phyloP scores from a whole-genome alignment of 371 early-diverging fungal species.

The Syncephalastrum racemosum region DNA sequence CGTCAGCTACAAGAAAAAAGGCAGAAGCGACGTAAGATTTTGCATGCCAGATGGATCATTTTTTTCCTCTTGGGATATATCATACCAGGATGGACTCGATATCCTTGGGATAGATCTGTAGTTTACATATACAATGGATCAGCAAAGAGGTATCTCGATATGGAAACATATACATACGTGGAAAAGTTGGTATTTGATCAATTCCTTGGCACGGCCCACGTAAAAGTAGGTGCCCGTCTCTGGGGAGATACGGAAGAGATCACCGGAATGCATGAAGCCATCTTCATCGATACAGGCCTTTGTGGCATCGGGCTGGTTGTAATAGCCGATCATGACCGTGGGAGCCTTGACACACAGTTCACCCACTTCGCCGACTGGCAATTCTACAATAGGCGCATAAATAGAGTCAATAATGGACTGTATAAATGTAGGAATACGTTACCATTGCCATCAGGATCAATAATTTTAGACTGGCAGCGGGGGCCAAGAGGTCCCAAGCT shows the following conservation, averaged over 20 bases:
- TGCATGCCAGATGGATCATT: too few species aligned
- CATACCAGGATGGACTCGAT: too few species aligned
- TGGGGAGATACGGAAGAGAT: slow-evolving; percentile 68
- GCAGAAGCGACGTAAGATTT: too few species aligned
- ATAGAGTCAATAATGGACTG: too few species aligned
- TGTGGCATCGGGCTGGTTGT: slow-evolving; percentile 69
- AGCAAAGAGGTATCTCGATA: slow-evolving; percentile 60
- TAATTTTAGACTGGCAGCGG: slow-evolving; percentile 36
- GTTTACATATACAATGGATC: too few species aligned
- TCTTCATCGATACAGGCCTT: slow-evolving; percentile 55
- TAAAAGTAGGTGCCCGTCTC: slow-evolving; percentile 59
- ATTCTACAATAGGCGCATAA: slow-evolving; percentile 28
- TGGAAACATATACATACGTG: slow-evolving; percentile 70
- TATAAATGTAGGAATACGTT: background rate
- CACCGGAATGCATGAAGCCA: slow-evolving; percentile 82
- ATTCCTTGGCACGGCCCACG: slow-evolving; percentile 74
- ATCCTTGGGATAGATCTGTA: too few species aligned
- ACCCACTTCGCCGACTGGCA: slow-evolving; percentile 56
- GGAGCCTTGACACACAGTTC: slow-evolving; percentile 81
- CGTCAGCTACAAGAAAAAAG: slow-evolving; percentile 62
- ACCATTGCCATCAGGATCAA: slow-evolving; percentile 61
- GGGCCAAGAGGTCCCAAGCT: too few species aligned
- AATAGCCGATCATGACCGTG: slow-evolving; percentile 61
- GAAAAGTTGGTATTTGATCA: slow-evolving; percentile 77
- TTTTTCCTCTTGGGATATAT: too few species aligned